Percentiles rank a stretch among this genome's conserved stretches.
These are phyloP conservation scores for Trichophyton simii DNA, from an alignment of 2,329 filamentous ascomycete species.

Conservation along the genomic window DNA sequence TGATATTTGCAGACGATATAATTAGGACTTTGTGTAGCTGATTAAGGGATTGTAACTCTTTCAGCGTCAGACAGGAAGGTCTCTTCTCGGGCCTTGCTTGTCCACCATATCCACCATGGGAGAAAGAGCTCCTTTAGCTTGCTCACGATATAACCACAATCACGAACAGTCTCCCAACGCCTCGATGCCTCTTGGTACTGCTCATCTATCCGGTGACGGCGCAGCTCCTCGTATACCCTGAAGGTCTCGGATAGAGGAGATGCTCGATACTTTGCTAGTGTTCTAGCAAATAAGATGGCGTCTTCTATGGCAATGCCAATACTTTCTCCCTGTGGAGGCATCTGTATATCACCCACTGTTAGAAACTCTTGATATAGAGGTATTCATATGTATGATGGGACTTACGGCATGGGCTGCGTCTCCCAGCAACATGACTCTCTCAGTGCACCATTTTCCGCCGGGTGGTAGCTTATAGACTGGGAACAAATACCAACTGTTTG, in stretches of 20 bases:
- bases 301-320: conserved; percentile 34
- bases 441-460: conserved; percentile 26
- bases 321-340: conserved; percentile 35
- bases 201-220: conserved; percentile 4
- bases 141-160: conserved; percentile 5
- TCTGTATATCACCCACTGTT: conserved; percentile 17
- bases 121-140: conserved; percentile 7
- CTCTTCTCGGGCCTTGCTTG: neutral
- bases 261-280: conserved; percentile 3
- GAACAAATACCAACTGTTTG: conserved; percentile 23
- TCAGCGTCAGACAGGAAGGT: conserved; percentile 4
- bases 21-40: no score
- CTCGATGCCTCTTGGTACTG: conserved; percentile 5
- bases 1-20: neutral
- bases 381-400: conserved; percentile 17
- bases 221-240: conserved; percentile 6
- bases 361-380: neutral
- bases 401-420: conserved; percentile 33
- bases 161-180: conserved; percentile 7
- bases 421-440: conserved; percentile 30
- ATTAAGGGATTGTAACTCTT: conserved; percentile 1
- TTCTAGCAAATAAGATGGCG: conserved; percentile 18
- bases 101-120: conserved; percentile 6
- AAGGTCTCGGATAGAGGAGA: neutral
- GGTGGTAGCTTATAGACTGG: conserved; percentile 27